Evolutionary conservation across 371 early-diverging fungal species (phyloP), one percentile per base, ranked within the genome.

Genomic region (Funneliformis caledonium): DNA sequence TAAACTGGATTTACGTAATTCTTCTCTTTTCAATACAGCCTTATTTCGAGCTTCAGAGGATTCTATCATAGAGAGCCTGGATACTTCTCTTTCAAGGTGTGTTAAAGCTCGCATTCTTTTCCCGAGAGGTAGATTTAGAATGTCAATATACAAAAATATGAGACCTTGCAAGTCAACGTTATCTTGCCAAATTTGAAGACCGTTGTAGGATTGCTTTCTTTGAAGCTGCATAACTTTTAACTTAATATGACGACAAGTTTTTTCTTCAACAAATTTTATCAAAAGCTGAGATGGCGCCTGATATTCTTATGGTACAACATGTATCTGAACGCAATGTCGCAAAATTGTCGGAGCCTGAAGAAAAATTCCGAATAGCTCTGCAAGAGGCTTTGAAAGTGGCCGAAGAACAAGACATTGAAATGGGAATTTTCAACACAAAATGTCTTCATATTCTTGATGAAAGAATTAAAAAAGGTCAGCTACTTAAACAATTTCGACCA

Each of bases 261-360:
- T 65, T 47, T 47, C 26, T 45, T 52, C 11, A 33, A 78, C 50
- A 47, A 69, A 78, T 19, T 78, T 12, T 56, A 73, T 16, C 43
- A 78, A 50, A 31, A n/a, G 80, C 61, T 43, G 60, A n/a, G 10
- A 80, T 80, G 19, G 59, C 72, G 2, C 80, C 80, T n/a, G 80
- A 80, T 47, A 69, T 80, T 56, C 16, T 72, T 9, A 80, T 80
- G 80, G 80, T 80, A 43, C 80, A 80, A 26, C 80, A 80, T 37
- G 4, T 80, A 56, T 62, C 80, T 26, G 80, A 80, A 69, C 9
- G 80, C 56, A 72, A 80, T 47, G 33, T 0, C 19, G 80, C 50
- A 59, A 80, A 52, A 62, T 2, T 64, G 10, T 48, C 73, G 0
- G 60, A 72, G 0, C 62, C 47, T 14, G 72, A 43, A 45, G 80